Evolutionary conservation across 257 asterid genomes (phyloP).

Genomic region (Solanum commersonii): DNA sequence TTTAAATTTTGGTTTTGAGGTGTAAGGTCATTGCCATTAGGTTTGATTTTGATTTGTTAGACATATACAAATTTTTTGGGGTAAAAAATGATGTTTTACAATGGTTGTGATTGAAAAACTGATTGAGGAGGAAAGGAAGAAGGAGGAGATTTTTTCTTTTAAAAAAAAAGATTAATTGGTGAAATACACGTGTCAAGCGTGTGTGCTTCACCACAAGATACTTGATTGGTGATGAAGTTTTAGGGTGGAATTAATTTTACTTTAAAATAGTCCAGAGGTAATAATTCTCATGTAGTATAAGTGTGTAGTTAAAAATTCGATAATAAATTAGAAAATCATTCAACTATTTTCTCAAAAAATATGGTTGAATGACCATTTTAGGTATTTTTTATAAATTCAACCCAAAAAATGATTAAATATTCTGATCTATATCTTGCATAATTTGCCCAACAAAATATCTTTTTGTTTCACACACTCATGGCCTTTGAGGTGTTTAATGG

Average conservation of each 20-base stretch:
- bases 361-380: background rate
- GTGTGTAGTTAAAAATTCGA: background rate
- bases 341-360: background rate
- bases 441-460: background rate
- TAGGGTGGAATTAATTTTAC: background rate
- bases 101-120: background rate
- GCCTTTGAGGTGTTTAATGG: conserved; percentile 21
- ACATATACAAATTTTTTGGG: background rate
- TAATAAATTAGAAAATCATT: no score
- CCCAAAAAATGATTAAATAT: background rate
- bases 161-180: no score
- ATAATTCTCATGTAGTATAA: background rate
- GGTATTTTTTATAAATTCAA: background rate
- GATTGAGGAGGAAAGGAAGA: background rate
- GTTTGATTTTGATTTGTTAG: background rate
- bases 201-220: background rate
- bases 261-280: background rate
- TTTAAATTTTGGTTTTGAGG: background rate
- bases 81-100: background rate
- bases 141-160: no score
- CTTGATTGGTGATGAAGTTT: background rate
- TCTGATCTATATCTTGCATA: background rate
- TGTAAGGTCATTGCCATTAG: background rate
- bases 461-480: background rate
- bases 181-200: background rate